Evolutionary conservation across 2,329 filamentous ascomycete genomes (phyloP), one percentile per base, ranked within the genome.

Genomic region (Fusarium nematophilum): DNA sequence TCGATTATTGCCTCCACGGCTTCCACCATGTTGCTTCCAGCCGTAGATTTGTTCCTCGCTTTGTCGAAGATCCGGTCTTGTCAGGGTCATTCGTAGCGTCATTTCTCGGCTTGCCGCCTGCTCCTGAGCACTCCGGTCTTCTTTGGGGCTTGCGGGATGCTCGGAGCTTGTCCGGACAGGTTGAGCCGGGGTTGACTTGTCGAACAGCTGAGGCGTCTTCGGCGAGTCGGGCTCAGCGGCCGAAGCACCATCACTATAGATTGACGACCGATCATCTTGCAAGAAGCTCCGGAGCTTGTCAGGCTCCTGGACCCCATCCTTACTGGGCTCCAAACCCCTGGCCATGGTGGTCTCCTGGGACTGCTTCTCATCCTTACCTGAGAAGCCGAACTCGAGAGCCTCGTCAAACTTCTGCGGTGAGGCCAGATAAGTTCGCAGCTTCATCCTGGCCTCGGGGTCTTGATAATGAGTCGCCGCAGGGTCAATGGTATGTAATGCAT

Each of bases 391-490:
- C 72, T 96, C 91, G 46, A 98, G 86, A 1, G 92, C 93, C 75
- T 98, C 94, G 72, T 98, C 94, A 67, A 98, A 98, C 72, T 96
- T 97, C 65, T 96, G 91, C 1, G 93, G 90, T 1, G 93, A 96
- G 7, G 91, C 90, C 15, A 97, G 84, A 69, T 93, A 97, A 6
- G 92, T 87, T 10, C 93, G 88, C 15, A 98, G 80, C 76, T 96
- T 97, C 67, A 92, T 82, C 27, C 94, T 86, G 31, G 93, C 92
- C 72, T 96, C 91, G 0, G 93, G 92, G 67, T 97, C 93, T 72
- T 92, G 91, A 70, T 97, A 97, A 76, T 97, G 90, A 30, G 91
- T 86, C 4, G 92, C 90, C 27, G 84, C 82, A 5, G 89, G 83
- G 67, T 96, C 92, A 53, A 91, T 85, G 15, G 67, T 56, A 11